Conservation (phyloP, 768 basidiomycete genomes). For the Termitomyces eurrhizus region DNA sequence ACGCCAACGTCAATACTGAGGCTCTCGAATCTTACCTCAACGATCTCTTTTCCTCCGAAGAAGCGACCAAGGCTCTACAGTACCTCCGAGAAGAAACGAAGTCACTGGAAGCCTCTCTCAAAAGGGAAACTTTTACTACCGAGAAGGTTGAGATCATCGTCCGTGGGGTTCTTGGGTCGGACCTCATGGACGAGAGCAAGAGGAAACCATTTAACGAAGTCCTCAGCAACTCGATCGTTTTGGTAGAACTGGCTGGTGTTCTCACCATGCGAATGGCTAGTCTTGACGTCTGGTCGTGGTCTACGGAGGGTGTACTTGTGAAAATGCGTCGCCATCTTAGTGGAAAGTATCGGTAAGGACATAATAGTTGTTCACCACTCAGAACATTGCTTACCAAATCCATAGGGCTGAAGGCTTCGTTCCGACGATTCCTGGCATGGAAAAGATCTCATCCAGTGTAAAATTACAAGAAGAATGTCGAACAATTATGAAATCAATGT, state of each 20-base stretch:
- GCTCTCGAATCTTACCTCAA: slow-evolving; percentile 32
- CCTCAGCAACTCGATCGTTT: slow-evolving; percentile 30
- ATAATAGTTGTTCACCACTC: not conserved
- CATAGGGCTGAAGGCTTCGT: slow-evolving; percentile 32
- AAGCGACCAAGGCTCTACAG: slow-evolving; percentile 25
- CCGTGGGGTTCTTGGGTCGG: slow-evolving; percentile 29
- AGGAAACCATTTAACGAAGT: slow-evolving; percentile 38
- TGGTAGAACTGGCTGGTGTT: slow-evolving; percentile 40
- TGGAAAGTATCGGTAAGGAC: slow-evolving; percentile 38
- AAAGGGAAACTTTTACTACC: slow-evolving; percentile 19
- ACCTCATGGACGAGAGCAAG: slow-evolving; percentile 37
- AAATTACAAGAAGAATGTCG: slow-evolving; percentile 15
- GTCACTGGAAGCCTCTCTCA: slow-evolving; percentile 25
- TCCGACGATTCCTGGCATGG: slow-evolving; percentile 32
- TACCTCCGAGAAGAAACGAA: slow-evolving; percentile 26
- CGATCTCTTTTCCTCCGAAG: slow-evolving; percentile 31
- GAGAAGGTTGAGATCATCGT: slow-evolving; percentile 28
- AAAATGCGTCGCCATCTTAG: slow-evolving; percentile 46
- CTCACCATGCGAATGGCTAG: slow-evolving; percentile 41
- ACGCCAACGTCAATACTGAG: slow-evolving; percentile 27
- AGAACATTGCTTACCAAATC: not conserved
- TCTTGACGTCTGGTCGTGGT: slow-evolving; percentile 42
- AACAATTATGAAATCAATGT: slow-evolving; percentile 16
- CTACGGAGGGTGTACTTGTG: slow-evolving; percentile 33
- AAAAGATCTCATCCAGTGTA: slow-evolving; percentile 18